Conservation (phyloP, 2,329 filamentous ascomycete species). For the Colletotrichum sp. region DNA sequence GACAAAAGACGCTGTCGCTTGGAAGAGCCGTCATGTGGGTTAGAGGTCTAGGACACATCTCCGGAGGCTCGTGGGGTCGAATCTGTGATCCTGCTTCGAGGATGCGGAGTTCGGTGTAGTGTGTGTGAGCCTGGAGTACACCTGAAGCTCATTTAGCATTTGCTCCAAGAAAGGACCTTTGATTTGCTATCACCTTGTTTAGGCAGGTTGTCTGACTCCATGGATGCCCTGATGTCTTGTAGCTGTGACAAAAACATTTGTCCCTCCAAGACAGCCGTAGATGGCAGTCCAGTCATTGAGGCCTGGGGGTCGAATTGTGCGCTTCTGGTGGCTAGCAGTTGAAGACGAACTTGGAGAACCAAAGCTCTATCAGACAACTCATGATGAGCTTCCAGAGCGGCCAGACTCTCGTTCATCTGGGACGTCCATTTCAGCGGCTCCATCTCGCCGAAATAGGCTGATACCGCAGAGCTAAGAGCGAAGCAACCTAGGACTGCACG, state of each 20-base stretch:
- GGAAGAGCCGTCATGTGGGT: background rate
- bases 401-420: background rate
- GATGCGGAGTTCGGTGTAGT: background rate
- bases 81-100: background rate
- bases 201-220: background rate
- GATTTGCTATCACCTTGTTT: fast-evolving
- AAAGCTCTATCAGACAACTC: background rate
- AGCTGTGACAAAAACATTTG: background rate
- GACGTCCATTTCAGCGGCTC: background rate
- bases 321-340: background rate
- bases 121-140: background rate
- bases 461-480: background rate
- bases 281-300: background rate
- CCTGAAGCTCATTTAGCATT: background rate
- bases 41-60: background rate
- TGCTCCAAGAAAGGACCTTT: fast-evolving
- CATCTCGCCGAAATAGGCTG: background rate
- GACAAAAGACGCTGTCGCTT: background rate
- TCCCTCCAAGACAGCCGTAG: background rate
- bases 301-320: background rate
- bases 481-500: background rate
- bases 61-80: background rate
- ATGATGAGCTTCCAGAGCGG: background rate
- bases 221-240: background rate
- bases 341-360: background rate